Conservation (phyloP, 495 filamentous ascomycete genomes). For the Neurospora discreta region DNA sequence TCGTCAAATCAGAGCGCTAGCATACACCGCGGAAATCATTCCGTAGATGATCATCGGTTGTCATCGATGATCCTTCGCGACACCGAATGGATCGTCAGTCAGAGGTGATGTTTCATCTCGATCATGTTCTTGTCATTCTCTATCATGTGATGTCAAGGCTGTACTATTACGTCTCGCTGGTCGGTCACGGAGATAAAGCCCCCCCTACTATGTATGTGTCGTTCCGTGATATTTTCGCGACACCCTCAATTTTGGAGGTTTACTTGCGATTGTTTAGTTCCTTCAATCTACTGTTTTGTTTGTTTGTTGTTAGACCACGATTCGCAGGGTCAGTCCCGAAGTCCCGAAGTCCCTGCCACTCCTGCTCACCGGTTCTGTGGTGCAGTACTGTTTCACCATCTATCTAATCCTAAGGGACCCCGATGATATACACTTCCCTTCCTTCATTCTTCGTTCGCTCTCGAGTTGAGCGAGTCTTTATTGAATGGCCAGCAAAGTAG, state of each 20-base stretch:
- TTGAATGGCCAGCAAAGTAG: not conserved
- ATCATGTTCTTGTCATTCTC: not conserved
- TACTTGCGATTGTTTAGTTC: not conserved
- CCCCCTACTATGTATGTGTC: not conserved
- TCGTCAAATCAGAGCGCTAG: not conserved
- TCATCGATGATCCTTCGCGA: not conserved
- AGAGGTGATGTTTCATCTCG: not conserved
- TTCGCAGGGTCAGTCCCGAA: not conserved
- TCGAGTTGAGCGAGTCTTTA: not conserved
- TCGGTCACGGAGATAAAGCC: not conserved
- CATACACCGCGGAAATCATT: not conserved
- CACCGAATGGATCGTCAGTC: not conserved
- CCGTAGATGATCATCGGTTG: not conserved
- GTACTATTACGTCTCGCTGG: not conserved
- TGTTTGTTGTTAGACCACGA: not conserved
- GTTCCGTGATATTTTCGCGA: not conserved
- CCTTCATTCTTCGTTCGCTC: not conserved
- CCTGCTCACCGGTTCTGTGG: too few relatives aligned
- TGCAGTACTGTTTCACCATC: too few relatives aligned
- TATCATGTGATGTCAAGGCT: not conserved
- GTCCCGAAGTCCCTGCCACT: too few relatives aligned
- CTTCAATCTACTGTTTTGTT: not conserved
- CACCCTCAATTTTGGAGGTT: not conserved
- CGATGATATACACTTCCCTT: not conserved
- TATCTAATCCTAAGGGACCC: too few relatives aligned